Evolutionary conservation across 2,329 filamentous ascomycete genomes (phyloP).

Genomic region (Cladophialophora bantiana): DNA sequence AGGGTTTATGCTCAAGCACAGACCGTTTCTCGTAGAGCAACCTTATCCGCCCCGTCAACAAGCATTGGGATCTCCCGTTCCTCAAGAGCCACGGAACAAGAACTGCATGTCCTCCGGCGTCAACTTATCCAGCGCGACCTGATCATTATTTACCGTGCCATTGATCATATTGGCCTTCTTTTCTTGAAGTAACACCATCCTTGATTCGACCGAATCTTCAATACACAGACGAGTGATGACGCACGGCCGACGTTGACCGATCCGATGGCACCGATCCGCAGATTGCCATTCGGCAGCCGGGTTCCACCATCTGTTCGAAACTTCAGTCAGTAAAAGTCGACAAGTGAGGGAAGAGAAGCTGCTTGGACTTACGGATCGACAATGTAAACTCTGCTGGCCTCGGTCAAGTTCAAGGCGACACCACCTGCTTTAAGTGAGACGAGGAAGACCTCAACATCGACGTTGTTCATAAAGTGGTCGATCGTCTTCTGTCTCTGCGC

Average conservation of each 20-base stretch:
- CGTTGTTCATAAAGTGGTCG: conserved; percentile 94
- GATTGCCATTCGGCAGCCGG: conserved; percentile 99
- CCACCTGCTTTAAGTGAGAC: conserved; percentile 96
- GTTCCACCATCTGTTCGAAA: conserved; percentile 83
- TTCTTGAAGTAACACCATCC: conserved; percentile 94
- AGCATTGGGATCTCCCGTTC: neutral
- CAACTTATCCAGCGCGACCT: conserved; percentile 87
- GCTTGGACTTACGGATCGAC: conserved; percentile 79
- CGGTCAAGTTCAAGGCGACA: conserved; percentile 92
- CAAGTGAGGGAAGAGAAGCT: neutral
- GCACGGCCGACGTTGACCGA: conserved; percentile 91
- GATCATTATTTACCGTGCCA: conserved; percentile 93
- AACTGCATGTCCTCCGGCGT: conserved; percentile 95
- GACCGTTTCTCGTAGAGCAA: neutral
- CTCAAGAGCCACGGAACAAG: conserved; percentile 76
- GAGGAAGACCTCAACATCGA: conserved; percentile 92
- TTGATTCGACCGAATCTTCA: conserved; percentile 93
- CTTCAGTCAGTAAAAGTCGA: neutral
- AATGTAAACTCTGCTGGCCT: conserved; percentile 94
- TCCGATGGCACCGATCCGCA: conserved; percentile 91
- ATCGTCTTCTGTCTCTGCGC: conserved; percentile 92
- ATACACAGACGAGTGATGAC: conserved; percentile 94
- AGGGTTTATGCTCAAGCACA: neutral
- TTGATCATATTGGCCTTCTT: conserved; percentile 99
- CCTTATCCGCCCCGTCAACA: neutral